Conservation (phyloP, 2,329 filamentous ascomycete species). For the Aspergillus sp. region DNA sequence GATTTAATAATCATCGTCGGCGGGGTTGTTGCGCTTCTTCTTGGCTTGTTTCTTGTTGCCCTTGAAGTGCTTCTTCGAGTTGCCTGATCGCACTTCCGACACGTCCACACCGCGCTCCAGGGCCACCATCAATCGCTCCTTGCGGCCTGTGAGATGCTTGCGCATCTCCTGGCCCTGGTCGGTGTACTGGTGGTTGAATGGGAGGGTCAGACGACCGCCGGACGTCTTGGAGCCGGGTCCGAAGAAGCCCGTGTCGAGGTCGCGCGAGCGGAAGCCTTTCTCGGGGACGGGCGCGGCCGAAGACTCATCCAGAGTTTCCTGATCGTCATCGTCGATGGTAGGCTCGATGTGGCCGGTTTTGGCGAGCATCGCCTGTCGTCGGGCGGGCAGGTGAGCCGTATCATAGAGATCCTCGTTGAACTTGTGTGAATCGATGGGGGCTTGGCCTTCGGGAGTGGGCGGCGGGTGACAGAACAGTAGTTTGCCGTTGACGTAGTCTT, state of each 20-base stretch:
- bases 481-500: slow-evolving; percentile 97
- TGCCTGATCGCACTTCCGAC: slow-evolving; percentile 64
- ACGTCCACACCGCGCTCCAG: slow-evolving; percentile 83
- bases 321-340: slow-evolving; percentile 22
- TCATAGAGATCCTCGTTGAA: slow-evolving; percentile 94
- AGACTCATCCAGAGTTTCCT: slow-evolving; percentile 12
- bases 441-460: slow-evolving; percentile 48
- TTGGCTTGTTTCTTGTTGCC: slow-evolving; percentile 39
- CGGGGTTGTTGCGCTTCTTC: slow-evolving; percentile 29
- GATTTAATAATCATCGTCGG: slow-evolving; percentile 30
- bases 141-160: slow-evolving; percentile 78
- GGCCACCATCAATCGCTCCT: slow-evolving; percentile 74
- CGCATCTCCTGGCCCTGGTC: slow-evolving; percentile 72
- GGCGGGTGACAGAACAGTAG: slow-evolving; percentile 89
- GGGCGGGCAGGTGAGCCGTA: slow-evolving; percentile 74
- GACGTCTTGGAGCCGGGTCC: slow-evolving; percentile 57
- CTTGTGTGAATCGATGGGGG: slow-evolving; percentile 63
- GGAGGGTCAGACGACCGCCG: slow-evolving; percentile 68
- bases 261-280: slow-evolving; percentile 68
- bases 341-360: slow-evolving; percentile 45
- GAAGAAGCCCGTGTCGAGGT: slow-evolving; percentile 89
- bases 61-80: slow-evolving; percentile 77
- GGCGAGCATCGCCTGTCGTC: slow-evolving; percentile 64
- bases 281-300: slow-evolving; percentile 46
- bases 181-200: slow-evolving; percentile 87